Evolutionary conservation across 2,329 filamentous ascomycete species (phyloP).

Genomic region (Colletotrichum kahawae): DNA sequence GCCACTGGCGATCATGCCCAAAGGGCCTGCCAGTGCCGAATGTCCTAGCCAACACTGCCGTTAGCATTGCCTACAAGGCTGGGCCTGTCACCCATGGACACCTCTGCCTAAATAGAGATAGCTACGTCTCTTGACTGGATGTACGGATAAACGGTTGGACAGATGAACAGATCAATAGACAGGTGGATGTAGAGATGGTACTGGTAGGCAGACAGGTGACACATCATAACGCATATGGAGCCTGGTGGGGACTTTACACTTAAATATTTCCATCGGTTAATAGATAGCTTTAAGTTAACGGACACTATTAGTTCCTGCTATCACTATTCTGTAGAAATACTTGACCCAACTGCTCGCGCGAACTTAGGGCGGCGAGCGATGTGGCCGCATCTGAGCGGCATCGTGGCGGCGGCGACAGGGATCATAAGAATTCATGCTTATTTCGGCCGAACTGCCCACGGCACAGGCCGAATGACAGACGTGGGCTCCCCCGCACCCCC

Average conservation of each 20-base stretch:
- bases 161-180: too few relatives aligned
- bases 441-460: background rate
- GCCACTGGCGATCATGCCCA: too few relatives aligned
- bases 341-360: background rate
- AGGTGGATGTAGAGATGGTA: rapidly evolving
- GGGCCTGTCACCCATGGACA: too few relatives aligned
- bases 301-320: background rate
- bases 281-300: background rate
- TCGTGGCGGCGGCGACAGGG: background rate
- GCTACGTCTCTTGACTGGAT: too few relatives aligned
- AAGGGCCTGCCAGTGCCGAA: too few relatives aligned
- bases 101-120: too few relatives aligned
- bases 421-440: background rate
- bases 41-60: too few relatives aligned
- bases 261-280: background rate
- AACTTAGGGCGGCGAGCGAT: background rate
- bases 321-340: background rate
- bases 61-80: too few relatives aligned
- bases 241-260: background rate
- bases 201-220: background rate
- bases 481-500: background rate
- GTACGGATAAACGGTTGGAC: too few relatives aligned
- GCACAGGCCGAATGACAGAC: background rate
- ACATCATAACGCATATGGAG: background rate
- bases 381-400: background rate